These are phyloP conservation scores for Saccharomyces hybrid DNA, from an alignment of 1,139 yeast species.

Conservation along the genomic window DNA sequence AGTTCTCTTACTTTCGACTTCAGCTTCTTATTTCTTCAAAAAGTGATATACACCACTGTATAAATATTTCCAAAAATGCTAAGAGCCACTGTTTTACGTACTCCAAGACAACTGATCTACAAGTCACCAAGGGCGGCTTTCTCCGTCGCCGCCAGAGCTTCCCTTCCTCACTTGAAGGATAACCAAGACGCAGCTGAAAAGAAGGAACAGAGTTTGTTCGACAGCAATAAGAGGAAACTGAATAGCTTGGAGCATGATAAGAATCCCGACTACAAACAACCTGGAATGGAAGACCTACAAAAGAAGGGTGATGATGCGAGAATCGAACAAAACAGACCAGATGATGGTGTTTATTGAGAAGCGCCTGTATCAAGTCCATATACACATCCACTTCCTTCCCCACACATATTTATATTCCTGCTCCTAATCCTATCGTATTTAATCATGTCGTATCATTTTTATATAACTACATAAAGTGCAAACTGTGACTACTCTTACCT, in stretches of 20 bases:
- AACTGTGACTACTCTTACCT: not conserved
- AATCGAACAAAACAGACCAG: constrained; percentile 31
- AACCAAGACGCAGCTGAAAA: constrained; percentile 16
- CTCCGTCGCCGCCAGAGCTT: not conserved
- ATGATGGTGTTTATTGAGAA: constrained; percentile 29
- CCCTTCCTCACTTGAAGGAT: constrained; percentile 11
- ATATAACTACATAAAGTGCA: not conserved
- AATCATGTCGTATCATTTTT: not conserved
- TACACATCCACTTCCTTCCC: not conserved
- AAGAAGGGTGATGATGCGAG: constrained; percentile 29
- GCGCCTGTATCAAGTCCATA: not conserved
- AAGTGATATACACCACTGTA: constrained; percentile 6
- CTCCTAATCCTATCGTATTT: not conserved
- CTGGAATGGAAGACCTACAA: constrained; percentile 18
- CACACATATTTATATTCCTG: not conserved
- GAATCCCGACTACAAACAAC: constrained; percentile 12
- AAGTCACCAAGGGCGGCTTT: not conserved
- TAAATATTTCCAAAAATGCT: not conserved
- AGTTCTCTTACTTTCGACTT: not conserved
- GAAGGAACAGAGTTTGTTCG: constrained; percentile 23
- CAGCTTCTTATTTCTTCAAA: not conserved
- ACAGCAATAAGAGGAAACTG: constrained; percentile 22
- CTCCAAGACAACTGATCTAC: not conserved
- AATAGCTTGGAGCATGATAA: constrained; percentile 25
- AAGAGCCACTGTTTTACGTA: not conserved